These are phyloP conservation scores for Xerocomellus dryophilus DNA, from an alignment of 768 basidiomycete species.

Conservation along the genomic window DNA sequence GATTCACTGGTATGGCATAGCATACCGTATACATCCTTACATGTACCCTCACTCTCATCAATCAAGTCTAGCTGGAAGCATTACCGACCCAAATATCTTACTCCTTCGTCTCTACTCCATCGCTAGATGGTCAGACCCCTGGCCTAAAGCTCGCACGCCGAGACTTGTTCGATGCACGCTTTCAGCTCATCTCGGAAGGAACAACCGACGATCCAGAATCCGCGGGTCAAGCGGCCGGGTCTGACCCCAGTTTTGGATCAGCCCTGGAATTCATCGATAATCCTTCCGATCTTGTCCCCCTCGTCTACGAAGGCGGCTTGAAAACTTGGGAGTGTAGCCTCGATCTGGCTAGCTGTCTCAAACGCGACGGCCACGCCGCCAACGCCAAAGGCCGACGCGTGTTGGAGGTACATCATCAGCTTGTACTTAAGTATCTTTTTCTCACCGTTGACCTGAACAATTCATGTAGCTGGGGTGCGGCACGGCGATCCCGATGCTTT, in stretches of 20 bases:
- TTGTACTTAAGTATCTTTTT: neutral
- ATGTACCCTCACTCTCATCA: slow-evolving; percentile 7
- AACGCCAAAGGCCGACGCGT: slow-evolving; percentile 49
- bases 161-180: slow-evolving; percentile 94
- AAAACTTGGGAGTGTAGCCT: slow-evolving; percentile 98
- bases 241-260: slow-evolving; percentile 15
- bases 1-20: slow-evolving; percentile 31
- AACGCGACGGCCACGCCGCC: slow-evolving; percentile 29
- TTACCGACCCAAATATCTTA: slow-evolving; percentile 78
- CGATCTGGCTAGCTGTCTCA: slow-evolving; percentile 74
- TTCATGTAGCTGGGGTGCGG: slow-evolving; percentile 81
- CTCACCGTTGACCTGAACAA: neutral
- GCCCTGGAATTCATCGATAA: slow-evolving; percentile 69
- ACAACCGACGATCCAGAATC: slow-evolving; percentile 34
- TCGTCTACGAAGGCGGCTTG: slow-evolving; percentile 92
- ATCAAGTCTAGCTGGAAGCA: slow-evolving; percentile 52
- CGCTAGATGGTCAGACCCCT: slow-evolving; percentile 28
- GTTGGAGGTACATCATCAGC: slow-evolving; percentile 56
- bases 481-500: slow-evolving; percentile 81
- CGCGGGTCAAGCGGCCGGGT: slow-evolving; percentile 17
- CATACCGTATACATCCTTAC: neutral
- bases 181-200: slow-evolving; percentile 75
- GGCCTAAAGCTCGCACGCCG: slow-evolving; percentile 57
- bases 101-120: slow-evolving; percentile 62
- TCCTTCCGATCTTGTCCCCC: slow-evolving; percentile 86